Percentiles rank a stretch among this genome's conserved stretches.
Conservation (phyloP, 2,329 filamentous ascomycete species). For the Didymosphaeria variabile region DNA sequence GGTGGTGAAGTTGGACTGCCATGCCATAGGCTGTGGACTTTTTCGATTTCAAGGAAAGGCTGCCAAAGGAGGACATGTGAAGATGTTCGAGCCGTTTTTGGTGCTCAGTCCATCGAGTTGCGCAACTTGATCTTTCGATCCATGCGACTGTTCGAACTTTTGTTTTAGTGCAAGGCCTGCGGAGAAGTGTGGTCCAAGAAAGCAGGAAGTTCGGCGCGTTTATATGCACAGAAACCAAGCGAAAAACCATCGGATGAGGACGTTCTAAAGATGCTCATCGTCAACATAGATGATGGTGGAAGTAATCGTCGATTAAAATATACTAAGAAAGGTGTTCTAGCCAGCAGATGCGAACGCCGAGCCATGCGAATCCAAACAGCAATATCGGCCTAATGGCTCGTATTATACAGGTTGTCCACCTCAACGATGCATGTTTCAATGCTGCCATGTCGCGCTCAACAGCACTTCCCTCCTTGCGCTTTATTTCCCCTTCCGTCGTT, state of each 20-base stretch:
- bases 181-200: not conserved
- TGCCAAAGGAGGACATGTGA: too few relatives aligned
- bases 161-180: not conserved
- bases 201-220: not conserved
- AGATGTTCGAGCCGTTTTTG: too few relatives aligned
- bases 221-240: not conserved
- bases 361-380: slow-evolving; percentile 1
- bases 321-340: slow-evolving; percentile 1
- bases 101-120: too few relatives aligned
- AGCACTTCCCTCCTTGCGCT: slow-evolving; percentile 44
- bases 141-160: too few relatives aligned
- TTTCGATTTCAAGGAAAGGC: not conserved
- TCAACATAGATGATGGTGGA: not conserved
- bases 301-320: slow-evolving; percentile 4
- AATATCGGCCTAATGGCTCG: not conserved
- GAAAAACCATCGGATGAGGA: not conserved
- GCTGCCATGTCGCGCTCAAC: slow-evolving; percentile 23
- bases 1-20: too few relatives aligned
- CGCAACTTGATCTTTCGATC: too few relatives aligned
- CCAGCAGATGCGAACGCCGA: slow-evolving; percentile 7
- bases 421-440: not conserved
- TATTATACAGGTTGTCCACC: not conserved
- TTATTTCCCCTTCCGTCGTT: slow-evolving; percentile 50
- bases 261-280: not conserved
- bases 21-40: too few relatives aligned